These are phyloP conservation scores for Zasmidium citrigriseum DNA, from an alignment of 2,329 filamentous ascomycete genomes.

Conservation along the genomic window DNA sequence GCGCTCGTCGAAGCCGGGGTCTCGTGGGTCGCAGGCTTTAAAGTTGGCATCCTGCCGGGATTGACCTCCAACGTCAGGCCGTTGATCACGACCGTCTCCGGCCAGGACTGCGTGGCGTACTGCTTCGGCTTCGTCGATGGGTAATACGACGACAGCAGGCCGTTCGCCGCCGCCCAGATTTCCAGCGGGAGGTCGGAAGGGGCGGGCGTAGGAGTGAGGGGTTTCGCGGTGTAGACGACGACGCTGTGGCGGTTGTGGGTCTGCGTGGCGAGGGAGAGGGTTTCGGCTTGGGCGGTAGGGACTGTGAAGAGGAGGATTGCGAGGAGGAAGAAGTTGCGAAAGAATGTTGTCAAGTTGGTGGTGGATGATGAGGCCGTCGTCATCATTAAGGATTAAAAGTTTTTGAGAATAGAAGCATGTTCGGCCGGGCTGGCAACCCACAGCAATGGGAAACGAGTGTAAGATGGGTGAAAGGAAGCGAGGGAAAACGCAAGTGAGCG, in stretches of 20 bases:
- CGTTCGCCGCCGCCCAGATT: conserved; percentile 1
- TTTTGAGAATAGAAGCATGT: background rate
- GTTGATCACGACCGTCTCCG: conserved; percentile 7
- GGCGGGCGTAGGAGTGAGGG: background rate
- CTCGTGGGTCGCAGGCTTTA: background rate
- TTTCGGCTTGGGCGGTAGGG: background rate
- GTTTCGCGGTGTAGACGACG: conserved; percentile 1
- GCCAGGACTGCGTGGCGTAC: background rate
- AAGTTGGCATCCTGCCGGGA: background rate
- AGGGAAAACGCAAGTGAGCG: no score
- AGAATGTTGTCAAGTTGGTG: background rate
- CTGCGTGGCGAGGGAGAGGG: background rate
- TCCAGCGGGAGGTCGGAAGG: background rate
- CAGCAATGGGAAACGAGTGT: background rate
- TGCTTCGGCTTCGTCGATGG: background rate
- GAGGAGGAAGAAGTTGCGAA: background rate
- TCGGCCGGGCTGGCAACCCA: background rate
- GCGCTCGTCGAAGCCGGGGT: background rate
- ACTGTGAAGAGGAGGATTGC: background rate
- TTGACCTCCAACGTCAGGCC: conserved; percentile 2
- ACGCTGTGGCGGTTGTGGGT: background rate
- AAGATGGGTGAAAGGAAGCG: no score
- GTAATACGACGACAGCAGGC: conserved; percentile 1
- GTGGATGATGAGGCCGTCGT: background rate
- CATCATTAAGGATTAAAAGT: background rate